Evolutionary conservation across 495 filamentous ascomycete species (phyloP).

Genomic region (Hypoxylon perforatum): DNA sequence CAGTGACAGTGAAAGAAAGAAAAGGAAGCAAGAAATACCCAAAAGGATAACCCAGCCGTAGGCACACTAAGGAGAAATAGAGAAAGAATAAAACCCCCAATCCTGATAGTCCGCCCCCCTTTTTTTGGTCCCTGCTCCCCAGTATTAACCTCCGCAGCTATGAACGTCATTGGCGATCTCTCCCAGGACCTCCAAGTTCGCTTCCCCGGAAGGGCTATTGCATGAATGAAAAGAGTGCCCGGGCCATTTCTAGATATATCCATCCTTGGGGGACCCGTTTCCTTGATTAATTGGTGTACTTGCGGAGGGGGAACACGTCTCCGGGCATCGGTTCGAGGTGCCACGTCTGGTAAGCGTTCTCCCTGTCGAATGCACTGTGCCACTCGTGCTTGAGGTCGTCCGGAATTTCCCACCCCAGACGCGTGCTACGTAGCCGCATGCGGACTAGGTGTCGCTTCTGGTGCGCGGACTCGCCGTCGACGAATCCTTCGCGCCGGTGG

Average conservation of each 20-base stretch:
- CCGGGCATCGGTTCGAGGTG: constrained; percentile 63
- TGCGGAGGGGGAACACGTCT: constrained; percentile 60
- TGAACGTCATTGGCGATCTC: constrained; percentile 17
- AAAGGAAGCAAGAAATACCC: constrained; percentile 1
- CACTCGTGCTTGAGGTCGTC: constrained; percentile 55
- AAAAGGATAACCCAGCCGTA: neutral
- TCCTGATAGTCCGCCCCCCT: neutral
- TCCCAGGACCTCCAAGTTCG: neutral
- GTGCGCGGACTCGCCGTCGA: constrained; percentile 55
- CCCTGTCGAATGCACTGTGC: constrained; percentile 55
- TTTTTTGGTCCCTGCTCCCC: neutral
- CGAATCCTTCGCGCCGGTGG: constrained; percentile 72
- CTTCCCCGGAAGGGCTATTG: constrained; percentile 15
- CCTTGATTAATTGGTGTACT: constrained; percentile 58
- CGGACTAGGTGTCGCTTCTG: constrained; percentile 62
- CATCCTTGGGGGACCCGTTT: constrained; percentile 1
- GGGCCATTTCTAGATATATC: constrained; percentile 8
- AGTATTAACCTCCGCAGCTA: neutral
- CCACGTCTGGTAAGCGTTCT: constrained; percentile 57
- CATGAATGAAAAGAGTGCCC: constrained; percentile 29
- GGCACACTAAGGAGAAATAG: constrained; percentile 12
- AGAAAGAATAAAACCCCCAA: neutral
- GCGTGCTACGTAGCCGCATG: constrained; percentile 61
- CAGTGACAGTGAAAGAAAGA: neutral
- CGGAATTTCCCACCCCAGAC: constrained; percentile 59